Conservation (phyloP, 345 rosid genomes). For the Isatis tinctoria region DNA sequence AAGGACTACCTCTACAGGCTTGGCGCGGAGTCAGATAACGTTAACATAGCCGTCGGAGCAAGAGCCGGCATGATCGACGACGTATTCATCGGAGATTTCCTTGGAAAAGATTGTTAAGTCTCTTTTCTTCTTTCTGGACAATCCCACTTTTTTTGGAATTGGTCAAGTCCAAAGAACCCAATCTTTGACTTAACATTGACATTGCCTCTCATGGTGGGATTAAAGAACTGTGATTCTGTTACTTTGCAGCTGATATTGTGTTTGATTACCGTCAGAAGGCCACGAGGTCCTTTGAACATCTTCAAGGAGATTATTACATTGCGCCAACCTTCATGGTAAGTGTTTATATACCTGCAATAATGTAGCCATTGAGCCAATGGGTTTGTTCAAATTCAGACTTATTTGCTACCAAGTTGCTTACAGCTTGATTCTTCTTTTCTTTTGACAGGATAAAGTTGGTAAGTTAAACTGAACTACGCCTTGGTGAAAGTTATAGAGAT, state of each 20-base stretch:
- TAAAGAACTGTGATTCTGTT: not conserved
- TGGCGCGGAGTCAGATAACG: constrained; percentile 79
- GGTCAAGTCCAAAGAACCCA: not conserved
- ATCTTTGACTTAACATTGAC: not conserved
- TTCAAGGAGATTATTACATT: constrained; percentile 89
- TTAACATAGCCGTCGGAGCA: constrained; percentile 88
- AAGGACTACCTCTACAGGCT: constrained; percentile 77
- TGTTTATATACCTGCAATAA: not conserved
- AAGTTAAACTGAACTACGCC: constrained; percentile 43
- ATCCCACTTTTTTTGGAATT: not conserved
- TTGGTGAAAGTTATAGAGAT: constrained; percentile 26
- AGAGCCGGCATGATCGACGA: constrained; percentile 73
- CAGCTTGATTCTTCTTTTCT: not conserved
- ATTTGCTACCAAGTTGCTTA: not conserved
- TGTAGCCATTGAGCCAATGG: not conserved
- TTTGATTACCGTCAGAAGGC: constrained; percentile 93
- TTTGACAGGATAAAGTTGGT: constrained; percentile 94
- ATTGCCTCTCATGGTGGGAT: not conserved
- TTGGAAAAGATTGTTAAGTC: constrained; percentile 74
- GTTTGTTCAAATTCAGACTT: not conserved
- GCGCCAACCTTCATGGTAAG: constrained; percentile 77
- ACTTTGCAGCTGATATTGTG: constrained; percentile 76
- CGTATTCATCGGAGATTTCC: constrained; percentile 79
- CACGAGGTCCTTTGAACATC: constrained; percentile 86
- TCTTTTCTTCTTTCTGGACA: not conserved